Evolutionary conservation across 805 yeast genomes (phyloP).

Genomic region (Pichia gijzeniarum): DNA sequence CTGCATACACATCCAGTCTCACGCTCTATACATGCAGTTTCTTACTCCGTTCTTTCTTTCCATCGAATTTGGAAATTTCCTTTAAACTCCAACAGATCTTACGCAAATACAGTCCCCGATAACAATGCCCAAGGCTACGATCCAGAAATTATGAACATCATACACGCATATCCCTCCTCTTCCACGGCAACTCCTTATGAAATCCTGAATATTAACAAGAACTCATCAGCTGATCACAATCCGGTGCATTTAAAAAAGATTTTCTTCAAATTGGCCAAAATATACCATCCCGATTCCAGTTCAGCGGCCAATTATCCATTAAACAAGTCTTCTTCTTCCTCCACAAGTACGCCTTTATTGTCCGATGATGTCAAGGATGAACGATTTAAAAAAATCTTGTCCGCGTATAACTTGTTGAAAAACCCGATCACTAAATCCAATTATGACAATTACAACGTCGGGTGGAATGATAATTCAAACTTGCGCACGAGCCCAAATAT

Average conservation of each 20-base stretch:
- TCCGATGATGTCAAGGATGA: slow-evolving; percentile 27
- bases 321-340: slow-evolving; percentile 1
- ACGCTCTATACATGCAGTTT: no score
- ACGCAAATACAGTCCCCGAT: neutral
- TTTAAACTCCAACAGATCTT: no score
- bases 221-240: slow-evolving; percentile 31
- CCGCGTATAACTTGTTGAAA: slow-evolving; percentile 53
- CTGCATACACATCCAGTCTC: no score
- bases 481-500: slow-evolving; percentile 19
- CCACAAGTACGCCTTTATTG: slow-evolving; percentile 7
- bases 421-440: slow-evolving; percentile 36
- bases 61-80: no score
- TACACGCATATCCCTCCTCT: slow-evolving; percentile 38
- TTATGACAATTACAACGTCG: slow-evolving; percentile 42
- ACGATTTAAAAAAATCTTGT: slow-evolving; percentile 49
- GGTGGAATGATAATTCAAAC: slow-evolving; percentile 35
- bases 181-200: slow-evolving; percentile 64
- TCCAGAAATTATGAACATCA: slow-evolving; percentile 20
- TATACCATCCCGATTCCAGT: slow-evolving; percentile 72
- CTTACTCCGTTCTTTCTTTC: no score
- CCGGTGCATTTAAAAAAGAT: slow-evolving; percentile 37
- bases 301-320: slow-evolving; percentile 19
- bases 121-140: neutral
- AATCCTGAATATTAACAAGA: slow-evolving; percentile 43
- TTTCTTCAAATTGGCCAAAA: slow-evolving; percentile 58